Evolutionary conservation across 129 eudicot genomes (phyloP).

Genomic region (Flaveria bidentis): DNA sequence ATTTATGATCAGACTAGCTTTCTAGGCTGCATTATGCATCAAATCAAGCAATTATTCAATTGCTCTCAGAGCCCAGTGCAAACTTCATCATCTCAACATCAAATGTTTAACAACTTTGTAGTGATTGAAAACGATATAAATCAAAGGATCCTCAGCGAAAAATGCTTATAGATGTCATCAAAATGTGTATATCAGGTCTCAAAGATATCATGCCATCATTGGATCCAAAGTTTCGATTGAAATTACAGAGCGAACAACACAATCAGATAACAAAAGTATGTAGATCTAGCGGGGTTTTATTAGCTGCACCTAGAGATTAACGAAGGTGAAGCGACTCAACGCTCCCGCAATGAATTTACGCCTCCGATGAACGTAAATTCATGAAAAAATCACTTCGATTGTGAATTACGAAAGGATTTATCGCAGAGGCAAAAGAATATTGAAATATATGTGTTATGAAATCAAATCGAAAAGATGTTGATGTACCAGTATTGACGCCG

Average conservation of each 20-base stretch:
- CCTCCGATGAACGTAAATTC: slow-evolving; percentile 23
- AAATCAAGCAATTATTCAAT: slow-evolving; percentile 32
- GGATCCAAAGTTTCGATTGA: slow-evolving; percentile 8
- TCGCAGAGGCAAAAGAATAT: slow-evolving; percentile 11
- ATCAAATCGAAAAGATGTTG: background rate
- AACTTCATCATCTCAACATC: slow-evolving; percentile 43
- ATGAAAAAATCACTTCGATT: slow-evolving; percentile 5
- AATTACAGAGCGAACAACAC: too few relatives aligned
- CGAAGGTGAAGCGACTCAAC: slow-evolving; percentile 51
- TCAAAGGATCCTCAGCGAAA: slow-evolving; percentile 37
- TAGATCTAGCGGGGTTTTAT: slow-evolving; percentile 43
- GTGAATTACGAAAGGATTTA: background rate
- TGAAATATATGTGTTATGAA: background rate
- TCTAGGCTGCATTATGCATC: slow-evolving; percentile 51
- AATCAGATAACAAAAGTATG: too few relatives aligned
- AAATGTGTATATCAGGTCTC: slow-evolving; percentile 42
- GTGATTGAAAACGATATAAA: background rate
- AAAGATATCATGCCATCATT: slow-evolving; percentile 55
- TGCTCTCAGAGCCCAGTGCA: slow-evolving; percentile 71
- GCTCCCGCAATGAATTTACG: slow-evolving; percentile 34
- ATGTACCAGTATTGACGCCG: background rate
- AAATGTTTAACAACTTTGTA: background rate
- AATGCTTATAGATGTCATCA: slow-evolving; percentile 46
- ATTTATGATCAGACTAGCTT: slow-evolving; percentile 41
- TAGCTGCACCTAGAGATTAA: slow-evolving; percentile 42